phyloP scores from a whole-genome alignment of 345 rosid genomes.

The Citrus trifoliata region DNA sequence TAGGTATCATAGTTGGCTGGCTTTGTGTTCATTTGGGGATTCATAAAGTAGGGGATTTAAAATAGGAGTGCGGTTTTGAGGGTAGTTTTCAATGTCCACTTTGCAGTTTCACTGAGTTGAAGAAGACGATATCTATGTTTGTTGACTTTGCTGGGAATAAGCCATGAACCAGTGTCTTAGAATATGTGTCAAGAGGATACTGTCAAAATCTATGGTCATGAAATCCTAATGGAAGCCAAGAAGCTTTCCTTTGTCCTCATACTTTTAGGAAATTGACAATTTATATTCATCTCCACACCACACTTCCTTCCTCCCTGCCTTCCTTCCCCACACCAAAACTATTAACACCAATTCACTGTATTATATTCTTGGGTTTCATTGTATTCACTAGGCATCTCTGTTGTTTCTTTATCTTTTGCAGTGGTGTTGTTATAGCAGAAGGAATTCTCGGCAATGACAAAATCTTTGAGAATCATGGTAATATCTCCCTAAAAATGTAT shows the following conservation, averaged over 20 bases:
- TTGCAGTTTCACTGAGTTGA: not conserved
- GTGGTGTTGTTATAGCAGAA: slow-evolving; percentile 97
- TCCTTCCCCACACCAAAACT: not conserved
- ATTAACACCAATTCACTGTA: not conserved
- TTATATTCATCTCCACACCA: not conserved
- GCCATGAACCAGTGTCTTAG: not conserved
- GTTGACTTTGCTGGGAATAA: not conserved
- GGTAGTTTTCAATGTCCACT: not conserved
- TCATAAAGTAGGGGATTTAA: not conserved
- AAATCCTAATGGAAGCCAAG: not conserved
- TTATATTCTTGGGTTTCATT: slow-evolving; percentile 3
- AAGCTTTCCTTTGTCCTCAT: not conserved
- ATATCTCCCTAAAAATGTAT: slow-evolving; percentile 6
- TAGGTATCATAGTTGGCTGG: not conserved
- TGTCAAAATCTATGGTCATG: not conserved
- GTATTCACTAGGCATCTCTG: not conserved
- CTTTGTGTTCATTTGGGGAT: not conserved
- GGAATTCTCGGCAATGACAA: slow-evolving; percentile 57
- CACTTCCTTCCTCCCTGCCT: too few relatives aligned
- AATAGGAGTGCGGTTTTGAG: not conserved
- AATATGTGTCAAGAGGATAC: not conserved
- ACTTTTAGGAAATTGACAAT: not conserved
- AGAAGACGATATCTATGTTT: not conserved
- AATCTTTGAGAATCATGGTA: slow-evolving; percentile 51
- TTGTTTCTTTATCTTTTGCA: slow-evolving; percentile 40